phyloP scores from a whole-genome alignment of 2,329 filamentous ascomycete species.

The Penicillium sclerotigenum region DNA sequence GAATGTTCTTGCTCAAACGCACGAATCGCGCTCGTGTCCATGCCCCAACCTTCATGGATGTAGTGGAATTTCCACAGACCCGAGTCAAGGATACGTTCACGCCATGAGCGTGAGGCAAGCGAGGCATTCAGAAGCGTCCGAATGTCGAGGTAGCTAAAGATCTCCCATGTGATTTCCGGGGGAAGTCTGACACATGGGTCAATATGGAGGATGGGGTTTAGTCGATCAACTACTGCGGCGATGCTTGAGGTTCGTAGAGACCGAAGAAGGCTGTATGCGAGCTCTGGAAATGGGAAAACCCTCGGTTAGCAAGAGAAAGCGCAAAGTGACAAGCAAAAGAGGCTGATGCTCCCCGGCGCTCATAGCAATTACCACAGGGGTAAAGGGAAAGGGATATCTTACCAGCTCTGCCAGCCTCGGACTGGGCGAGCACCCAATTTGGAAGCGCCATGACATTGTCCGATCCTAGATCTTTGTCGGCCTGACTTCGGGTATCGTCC shows the following conservation, averaged over 20 bases:
- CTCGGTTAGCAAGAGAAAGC: slow-evolving; percentile 17
- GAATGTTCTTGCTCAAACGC: slow-evolving; percentile 59
- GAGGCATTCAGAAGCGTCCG: slow-evolving; percentile 76
- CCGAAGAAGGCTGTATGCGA: slow-evolving; percentile 74
- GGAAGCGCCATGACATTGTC: slow-evolving; percentile 48
- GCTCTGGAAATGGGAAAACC: slow-evolving; percentile 54
- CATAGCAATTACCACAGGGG: neutral
- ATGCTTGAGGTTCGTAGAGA: slow-evolving; percentile 77
- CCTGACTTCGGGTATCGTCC: slow-evolving; percentile 61
- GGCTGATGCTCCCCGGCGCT: neutral
- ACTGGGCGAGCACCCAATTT: slow-evolving; percentile 54
- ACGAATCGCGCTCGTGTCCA: slow-evolving; percentile 63
- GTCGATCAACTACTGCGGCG: slow-evolving; percentile 72
- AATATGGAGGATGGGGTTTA: slow-evolving; percentile 83
- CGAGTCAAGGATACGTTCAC: slow-evolving; percentile 73
- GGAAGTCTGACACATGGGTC: slow-evolving; percentile 85
- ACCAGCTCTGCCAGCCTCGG: slow-evolving; percentile 57
- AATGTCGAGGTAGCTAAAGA: slow-evolving; percentile 82
- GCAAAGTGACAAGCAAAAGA: neutral
- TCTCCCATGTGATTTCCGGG: slow-evolving; percentile 83
- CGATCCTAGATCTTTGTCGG: slow-evolving; percentile 38
- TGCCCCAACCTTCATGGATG: slow-evolving; percentile 79
- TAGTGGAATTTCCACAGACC: slow-evolving; percentile 85
- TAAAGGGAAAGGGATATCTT: slow-evolving; percentile 20
- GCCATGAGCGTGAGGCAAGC: slow-evolving; percentile 76